These are phyloP conservation scores for Xylariales sp. DNA, from an alignment of 2,329 filamentous ascomycete species.

Conservation along the genomic window DNA sequence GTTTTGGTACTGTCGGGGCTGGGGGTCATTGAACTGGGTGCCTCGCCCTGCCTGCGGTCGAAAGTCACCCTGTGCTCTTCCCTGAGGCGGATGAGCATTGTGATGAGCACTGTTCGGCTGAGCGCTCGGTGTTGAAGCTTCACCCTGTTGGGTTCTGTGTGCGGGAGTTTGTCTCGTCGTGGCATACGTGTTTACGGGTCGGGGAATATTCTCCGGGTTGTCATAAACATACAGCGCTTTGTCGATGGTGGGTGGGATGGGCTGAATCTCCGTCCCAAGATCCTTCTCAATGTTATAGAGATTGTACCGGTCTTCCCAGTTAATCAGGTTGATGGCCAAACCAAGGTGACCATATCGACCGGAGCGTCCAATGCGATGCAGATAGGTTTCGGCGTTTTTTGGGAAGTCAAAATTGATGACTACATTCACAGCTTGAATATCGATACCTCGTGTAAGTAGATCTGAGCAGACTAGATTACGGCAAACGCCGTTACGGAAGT, in stretches of 20 bases:
- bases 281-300: constrained; percentile 99
- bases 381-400: constrained; percentile 98
- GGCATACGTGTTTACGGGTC: constrained; percentile 71
- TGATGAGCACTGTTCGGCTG: constrained; percentile 42
- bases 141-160: constrained; percentile 46
- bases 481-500: constrained; percentile 97
- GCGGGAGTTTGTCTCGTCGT: constrained; percentile 37
- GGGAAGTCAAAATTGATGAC: constrained; percentile 99
- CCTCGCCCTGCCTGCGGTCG: constrained; percentile 43
- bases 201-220: constrained; percentile 91
- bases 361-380: constrained; percentile 97
- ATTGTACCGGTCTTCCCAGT: constrained; percentile 99
- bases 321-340: constrained; percentile 98
- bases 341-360: constrained; percentile 97
- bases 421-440: constrained; percentile 99
- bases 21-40: constrained; percentile 50
- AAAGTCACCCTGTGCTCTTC: constrained; percentile 47
- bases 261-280: constrained; percentile 94
- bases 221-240: constrained; percentile 99
- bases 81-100: constrained; percentile 44
- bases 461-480: constrained; percentile 98
- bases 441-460: constrained; percentile 96
- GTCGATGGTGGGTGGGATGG: constrained; percentile 94
- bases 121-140: constrained; percentile 38
- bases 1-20: constrained; percentile 49